A percentile compares a stretch with the other conserved stretches of the same genome.
These are phyloP conservation scores for Pichia pseudocactophila DNA, from an alignment of 805 yeast genomes.

Conservation along the genomic window DNA sequence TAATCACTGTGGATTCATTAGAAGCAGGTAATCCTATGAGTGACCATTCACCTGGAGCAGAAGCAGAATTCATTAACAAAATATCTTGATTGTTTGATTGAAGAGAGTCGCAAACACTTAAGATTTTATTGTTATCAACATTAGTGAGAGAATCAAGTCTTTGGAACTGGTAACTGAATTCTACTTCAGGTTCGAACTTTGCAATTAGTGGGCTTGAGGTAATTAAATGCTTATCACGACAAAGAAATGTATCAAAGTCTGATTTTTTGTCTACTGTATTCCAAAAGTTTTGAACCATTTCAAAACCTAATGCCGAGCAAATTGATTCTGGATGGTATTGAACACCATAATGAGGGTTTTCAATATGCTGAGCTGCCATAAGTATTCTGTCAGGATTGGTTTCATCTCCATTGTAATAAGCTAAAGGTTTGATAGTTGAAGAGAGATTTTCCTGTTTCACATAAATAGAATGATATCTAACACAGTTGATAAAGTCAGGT, in stretches of 20 bases:
- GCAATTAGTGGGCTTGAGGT: conserved; percentile 19
- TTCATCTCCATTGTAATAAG: conserved; percentile 39
- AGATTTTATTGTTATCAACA: conserved; percentile 4
- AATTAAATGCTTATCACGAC: conserved; percentile 19
- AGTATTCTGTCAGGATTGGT: conserved; percentile 31
- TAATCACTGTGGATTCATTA: conserved; percentile 37
- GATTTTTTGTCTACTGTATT: conserved; percentile 12
- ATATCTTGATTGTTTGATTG: conserved; percentile 33
- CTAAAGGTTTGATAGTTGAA: conserved; percentile 45
- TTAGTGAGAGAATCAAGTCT: conserved; percentile 3
- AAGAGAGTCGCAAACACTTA: conserved; percentile 42
- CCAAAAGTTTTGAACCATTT: conserved; percentile 58
- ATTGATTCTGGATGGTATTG: conserved; percentile 97
- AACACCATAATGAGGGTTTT: conserved; percentile 76
- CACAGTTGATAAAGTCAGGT: conserved; percentile 48
- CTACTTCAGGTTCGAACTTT: conserved; percentile 3
- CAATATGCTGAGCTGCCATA: conserved; percentile 70
- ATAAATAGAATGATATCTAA: conserved; percentile 82
- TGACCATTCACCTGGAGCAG: conserved; percentile 82
- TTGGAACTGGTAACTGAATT: conserved; percentile 14
- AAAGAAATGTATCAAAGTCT: background rate
- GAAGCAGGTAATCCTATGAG: conserved; percentile 64
- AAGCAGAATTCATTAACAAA: conserved; percentile 65
- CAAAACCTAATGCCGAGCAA: conserved; percentile 62
- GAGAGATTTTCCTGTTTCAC: conserved; percentile 25